Percentiles rank a stretch among this genome's conserved stretches.
Conservation (phyloP, 2,329 filamentous ascomycete genomes). For the Aureobasidium sp. region DNA sequence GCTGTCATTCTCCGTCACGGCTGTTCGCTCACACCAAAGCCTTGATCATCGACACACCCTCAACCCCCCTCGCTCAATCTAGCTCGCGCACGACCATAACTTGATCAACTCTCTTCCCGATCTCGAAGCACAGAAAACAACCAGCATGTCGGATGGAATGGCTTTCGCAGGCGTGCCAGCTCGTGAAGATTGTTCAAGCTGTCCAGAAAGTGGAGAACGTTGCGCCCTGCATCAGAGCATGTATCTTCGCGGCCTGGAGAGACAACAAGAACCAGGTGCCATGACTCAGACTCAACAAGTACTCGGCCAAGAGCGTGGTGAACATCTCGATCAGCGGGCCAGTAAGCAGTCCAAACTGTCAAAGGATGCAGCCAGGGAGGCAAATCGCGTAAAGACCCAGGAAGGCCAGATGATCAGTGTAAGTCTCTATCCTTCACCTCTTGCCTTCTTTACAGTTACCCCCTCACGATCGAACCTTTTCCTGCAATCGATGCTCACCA, state of each 20-base stretch:
- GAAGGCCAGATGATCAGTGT: background rate
- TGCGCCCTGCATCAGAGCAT: conserved; percentile 3
- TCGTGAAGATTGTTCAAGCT: conserved; percentile 4
- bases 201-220: background rate
- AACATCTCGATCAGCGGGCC: background rate
- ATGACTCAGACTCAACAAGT: background rate
- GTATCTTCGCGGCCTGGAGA: background rate
- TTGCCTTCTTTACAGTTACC: background rate
- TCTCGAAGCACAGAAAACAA: background rate
- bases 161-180: background rate
- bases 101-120: background rate
- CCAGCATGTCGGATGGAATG: background rate
- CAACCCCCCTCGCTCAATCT: background rate
- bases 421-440: background rate
- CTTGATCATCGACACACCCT: background rate
- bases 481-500: background rate
- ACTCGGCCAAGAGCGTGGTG: background rate
- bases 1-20: background rate
- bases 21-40: background rate
- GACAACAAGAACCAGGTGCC: background rate
- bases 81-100: background rate
- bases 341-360: background rate
- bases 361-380: background rate
- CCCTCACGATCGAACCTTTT: background rate
- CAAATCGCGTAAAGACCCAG: background rate